Conservation (phyloP, 257 asterid genomes). For the Lantana camara region DNA sequence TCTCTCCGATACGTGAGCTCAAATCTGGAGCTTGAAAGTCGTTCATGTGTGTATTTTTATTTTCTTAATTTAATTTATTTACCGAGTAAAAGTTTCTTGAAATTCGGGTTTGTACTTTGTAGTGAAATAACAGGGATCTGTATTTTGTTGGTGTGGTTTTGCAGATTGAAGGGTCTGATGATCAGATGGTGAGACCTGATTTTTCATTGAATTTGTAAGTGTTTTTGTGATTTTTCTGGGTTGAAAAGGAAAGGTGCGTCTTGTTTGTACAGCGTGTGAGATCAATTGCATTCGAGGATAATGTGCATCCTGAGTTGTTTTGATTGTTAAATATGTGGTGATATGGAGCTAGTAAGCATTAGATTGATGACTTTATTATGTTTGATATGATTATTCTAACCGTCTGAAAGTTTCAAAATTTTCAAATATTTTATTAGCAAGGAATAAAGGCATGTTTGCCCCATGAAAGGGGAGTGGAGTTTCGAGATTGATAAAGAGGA, state of each 20-base stretch:
- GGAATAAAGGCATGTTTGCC: background rate
- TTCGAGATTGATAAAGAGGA: background rate
- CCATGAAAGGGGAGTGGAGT: background rate
- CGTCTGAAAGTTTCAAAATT: background rate
- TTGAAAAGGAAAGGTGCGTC: background rate
- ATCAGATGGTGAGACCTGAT: slow-evolving; percentile 46
- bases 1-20: slow-evolving; percentile 28
- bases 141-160: slow-evolving; percentile 22
- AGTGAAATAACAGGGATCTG: slow-evolving; percentile 37
- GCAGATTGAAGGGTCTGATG: slow-evolving; percentile 23
- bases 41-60: background rate
- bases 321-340: background rate
- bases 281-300: background rate
- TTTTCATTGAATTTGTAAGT: background rate
- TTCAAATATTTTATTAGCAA: background rate
- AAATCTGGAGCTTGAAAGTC: slow-evolving; percentile 9
- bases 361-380: background rate
- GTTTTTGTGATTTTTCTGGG: slow-evolving; percentile 3
- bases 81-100: background rate
- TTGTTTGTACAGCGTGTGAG: background rate
- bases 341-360: background rate
- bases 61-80: background rate
- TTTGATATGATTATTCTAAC: background rate
- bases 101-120: no score
- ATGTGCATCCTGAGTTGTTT: background rate